Evolutionary conservation across 129 eudicot species (phyloP).

Genomic region (Artemisia argyi): DNA sequence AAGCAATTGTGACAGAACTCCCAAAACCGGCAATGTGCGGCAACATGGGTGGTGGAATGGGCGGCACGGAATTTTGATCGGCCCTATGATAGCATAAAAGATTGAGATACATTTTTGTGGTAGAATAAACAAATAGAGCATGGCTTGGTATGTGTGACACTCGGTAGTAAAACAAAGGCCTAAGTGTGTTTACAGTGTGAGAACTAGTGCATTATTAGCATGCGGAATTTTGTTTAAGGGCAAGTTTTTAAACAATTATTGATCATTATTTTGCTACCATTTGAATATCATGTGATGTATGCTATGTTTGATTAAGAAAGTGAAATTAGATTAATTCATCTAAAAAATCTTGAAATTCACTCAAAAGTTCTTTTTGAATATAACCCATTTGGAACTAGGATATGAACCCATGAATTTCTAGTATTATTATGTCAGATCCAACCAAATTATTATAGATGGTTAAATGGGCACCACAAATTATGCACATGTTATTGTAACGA

Average conservation of each 20-base stretch:
- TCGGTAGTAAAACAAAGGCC: not conserved
- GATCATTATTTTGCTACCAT: conserved; percentile 13
- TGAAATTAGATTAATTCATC: not conserved
- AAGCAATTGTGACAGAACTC: conserved; percentile 70
- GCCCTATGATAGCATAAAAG: not conserved
- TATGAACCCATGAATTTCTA: too few relatives aligned
- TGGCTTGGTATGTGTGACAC: conserved; percentile 3
- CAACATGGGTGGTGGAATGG: conserved; percentile 19
- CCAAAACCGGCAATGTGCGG: conserved; percentile 68
- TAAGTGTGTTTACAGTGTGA: conserved; percentile 15
- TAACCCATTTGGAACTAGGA: too few relatives aligned
- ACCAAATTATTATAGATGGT: too few relatives aligned
- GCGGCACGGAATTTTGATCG: conserved; percentile 60
- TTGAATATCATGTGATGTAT: conserved; percentile 10
- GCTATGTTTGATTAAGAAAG: conserved; percentile 14
- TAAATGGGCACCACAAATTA: too few relatives aligned
- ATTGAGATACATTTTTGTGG: conserved; percentile 25
- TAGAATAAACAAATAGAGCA: conserved; percentile 11
- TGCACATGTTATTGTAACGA: too few relatives aligned
- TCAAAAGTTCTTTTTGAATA: too few relatives aligned
- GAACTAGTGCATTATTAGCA: conserved; percentile 6
- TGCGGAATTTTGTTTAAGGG: not conserved
- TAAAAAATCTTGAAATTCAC: too few relatives aligned
- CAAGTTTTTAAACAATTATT: conserved; percentile 19
- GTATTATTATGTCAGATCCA: too few relatives aligned